Evolutionary conservation across 768 basidiomycete species (phyloP).

Genomic region (Rubroboletus satanas): DNA sequence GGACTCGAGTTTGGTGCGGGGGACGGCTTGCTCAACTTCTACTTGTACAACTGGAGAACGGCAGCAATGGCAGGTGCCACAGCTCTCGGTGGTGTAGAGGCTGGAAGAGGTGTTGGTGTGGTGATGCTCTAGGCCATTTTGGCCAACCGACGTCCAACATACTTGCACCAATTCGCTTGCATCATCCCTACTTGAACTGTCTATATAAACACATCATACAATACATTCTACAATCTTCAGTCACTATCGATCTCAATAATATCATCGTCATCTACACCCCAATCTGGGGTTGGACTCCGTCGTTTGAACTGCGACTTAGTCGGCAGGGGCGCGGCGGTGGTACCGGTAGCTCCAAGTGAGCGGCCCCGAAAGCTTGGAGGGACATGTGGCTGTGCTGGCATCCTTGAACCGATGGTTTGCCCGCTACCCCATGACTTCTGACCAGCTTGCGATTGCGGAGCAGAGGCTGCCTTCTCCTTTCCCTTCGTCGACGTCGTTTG

Average conservation of each 20-base stretch:
- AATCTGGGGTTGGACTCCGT: slow-evolving; percentile 73
- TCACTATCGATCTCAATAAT: slow-evolving; percentile 85
- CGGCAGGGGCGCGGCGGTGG: slow-evolving; percentile 42
- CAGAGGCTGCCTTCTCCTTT: slow-evolving; percentile 46
- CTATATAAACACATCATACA: slow-evolving; percentile 11
- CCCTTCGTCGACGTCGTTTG: slow-evolving; percentile 42
- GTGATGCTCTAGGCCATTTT: slow-evolving; percentile 74
- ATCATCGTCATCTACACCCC: slow-evolving; percentile 81
- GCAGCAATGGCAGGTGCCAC: slow-evolving; percentile 69
- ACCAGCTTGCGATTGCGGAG: slow-evolving; percentile 29
- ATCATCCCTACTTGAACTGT: background rate
- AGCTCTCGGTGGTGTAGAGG: slow-evolving; percentile 42
- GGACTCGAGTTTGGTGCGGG: slow-evolving; percentile 78
- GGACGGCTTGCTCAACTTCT: slow-evolving; percentile 88
- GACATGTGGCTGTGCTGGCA: slow-evolving; percentile 20
- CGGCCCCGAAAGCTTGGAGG: slow-evolving; percentile 34
- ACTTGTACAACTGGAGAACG: slow-evolving; percentile 95
- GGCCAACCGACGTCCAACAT: background rate
- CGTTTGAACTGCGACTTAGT: slow-evolving; percentile 37
- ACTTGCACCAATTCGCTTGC: background rate
- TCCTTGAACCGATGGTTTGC: slow-evolving; percentile 44
- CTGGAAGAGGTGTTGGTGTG: slow-evolving; percentile 83
- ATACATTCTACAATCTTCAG: slow-evolving; percentile 28
- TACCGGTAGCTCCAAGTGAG: slow-evolving; percentile 52
- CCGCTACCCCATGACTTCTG: slow-evolving; percentile 45